Base-by-base conservation (phyloP, 192 early-diverging fungal species). In the Diversispora eburnea region DNA sequence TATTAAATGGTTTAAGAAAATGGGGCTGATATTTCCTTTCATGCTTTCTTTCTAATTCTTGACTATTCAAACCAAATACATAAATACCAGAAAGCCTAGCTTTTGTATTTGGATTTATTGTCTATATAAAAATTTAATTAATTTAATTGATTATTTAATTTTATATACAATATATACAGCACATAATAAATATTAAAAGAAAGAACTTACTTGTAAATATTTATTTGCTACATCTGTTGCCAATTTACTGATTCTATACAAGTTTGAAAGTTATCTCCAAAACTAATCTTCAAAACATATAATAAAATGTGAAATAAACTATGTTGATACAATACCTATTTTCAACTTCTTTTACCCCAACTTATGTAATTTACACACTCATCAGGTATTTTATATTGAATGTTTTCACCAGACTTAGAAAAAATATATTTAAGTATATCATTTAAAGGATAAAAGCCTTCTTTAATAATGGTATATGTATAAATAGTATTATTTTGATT, bases 401-500 rank as follows among this genome's bases (percentile, higher is more conserved):
- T 59, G 3, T 8, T 22, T 22, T 59, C 22, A 7, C 19, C 8
- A 59, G 57, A 59, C 22, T 1, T 19, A 4, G 22, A 8, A 20
- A 8, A 59, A 20, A 19, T 59, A 59, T 59, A 59, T 3, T 20
- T 10, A 59, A 59, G 15, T 59, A 59, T 22, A 20, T 59, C 8
- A 20, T 25, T 59, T 33, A 22, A 9, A 59, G 19, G 57, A 22
- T 59, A 59, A 25, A 59, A 59, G 8, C 57, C 57, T 20, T 59
- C 25, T 59, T 59, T 59, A 8, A 59, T 5, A 59, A 59, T 59
- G 0, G 57, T 59, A 20, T 33, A 59, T 6, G 7, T 59, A 59
- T 59, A 59, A 33, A 3, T 22, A 22, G 57, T 39, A 59, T 59
- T 59, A 20, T 59, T 59, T 59, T 59, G 57, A 20, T 59, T 59